phyloP scores from a whole-genome alignment of 495 filamentous ascomycete genomes.

The Aspergillus cristatus region DNA sequence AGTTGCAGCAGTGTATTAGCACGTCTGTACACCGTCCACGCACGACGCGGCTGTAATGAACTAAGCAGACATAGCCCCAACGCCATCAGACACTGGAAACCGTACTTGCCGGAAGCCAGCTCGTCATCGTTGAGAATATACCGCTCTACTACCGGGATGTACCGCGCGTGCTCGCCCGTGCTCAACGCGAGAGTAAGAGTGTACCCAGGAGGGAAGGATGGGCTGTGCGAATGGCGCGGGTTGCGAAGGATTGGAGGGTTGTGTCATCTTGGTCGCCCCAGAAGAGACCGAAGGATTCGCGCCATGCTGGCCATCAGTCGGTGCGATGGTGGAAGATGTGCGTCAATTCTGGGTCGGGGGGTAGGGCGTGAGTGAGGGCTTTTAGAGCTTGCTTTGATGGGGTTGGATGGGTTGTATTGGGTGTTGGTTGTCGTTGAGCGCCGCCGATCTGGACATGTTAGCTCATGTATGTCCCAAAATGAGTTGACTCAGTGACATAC shows the following conservation, averaged over 20 bases:
- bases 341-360: not conserved
- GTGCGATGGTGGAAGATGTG: not conserved
- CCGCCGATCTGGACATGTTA: not conserved
- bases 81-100: not conserved
- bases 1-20: not conserved
- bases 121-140: not conserved
- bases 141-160: not conserved
- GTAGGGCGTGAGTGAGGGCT: not conserved
- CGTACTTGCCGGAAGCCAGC: not conserved
- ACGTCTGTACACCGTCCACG: not conserved
- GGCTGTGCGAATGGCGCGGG: not conserved
- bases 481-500: too few species aligned
- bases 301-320: not conserved
- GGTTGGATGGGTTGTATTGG: not conserved
- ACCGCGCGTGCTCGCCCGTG: not conserved
- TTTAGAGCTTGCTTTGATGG: not conserved
- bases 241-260: not conserved
- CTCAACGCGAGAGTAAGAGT: not conserved
- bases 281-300: not conserved
- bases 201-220: not conserved
- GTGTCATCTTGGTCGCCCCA: not conserved
- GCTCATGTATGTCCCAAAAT: too few species aligned
- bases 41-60: not conserved
- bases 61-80: not conserved
- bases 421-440: not conserved